Conservation (phyloP, 2,329 filamentous ascomycete species). For the Aspergillus fumigatiaffinis region DNA sequence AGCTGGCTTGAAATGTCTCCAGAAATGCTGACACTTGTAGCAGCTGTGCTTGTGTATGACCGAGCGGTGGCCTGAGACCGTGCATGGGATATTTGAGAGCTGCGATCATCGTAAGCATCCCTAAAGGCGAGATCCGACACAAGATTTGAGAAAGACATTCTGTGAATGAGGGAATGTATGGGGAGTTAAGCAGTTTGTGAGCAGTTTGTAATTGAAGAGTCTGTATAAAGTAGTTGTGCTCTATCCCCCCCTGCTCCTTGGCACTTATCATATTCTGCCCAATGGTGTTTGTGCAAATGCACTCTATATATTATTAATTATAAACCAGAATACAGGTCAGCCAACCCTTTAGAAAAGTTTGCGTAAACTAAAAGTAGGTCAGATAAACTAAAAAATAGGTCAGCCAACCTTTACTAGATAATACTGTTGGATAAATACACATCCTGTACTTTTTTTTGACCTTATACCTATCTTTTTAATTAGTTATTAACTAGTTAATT, state of each 20-base stretch:
- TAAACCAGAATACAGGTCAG: no score
- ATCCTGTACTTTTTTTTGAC: no score
- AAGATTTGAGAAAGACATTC: constrained; percentile 49
- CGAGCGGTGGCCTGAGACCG: constrained; percentile 37
- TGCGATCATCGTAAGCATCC: constrained; percentile 41
- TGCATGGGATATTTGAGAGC: constrained; percentile 41
- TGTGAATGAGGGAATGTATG: background rate
- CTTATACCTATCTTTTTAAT: no score
- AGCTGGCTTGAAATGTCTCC: constrained; percentile 76
- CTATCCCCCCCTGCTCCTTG: background rate
- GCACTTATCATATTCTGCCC: background rate
- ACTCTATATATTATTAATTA: background rate
- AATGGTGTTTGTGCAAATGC: background rate
- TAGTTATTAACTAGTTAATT: no score
- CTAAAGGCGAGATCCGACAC: constrained; percentile 48
- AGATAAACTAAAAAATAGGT: no score
- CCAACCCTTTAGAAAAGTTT: no score
- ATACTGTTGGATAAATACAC: no score
- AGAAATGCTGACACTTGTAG: constrained; percentile 50
- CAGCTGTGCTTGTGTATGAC: constrained; percentile 45
- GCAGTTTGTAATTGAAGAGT: background rate
- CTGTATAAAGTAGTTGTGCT: background rate
- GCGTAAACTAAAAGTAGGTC: no score
- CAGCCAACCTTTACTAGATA: no score
- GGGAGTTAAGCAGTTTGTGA: background rate